Percentiles rank a stretch among this genome's conserved stretches.
Evolutionary conservation across 106 monocot genomes (phyloP).

Genomic region (Gastrodia elata): DNA sequence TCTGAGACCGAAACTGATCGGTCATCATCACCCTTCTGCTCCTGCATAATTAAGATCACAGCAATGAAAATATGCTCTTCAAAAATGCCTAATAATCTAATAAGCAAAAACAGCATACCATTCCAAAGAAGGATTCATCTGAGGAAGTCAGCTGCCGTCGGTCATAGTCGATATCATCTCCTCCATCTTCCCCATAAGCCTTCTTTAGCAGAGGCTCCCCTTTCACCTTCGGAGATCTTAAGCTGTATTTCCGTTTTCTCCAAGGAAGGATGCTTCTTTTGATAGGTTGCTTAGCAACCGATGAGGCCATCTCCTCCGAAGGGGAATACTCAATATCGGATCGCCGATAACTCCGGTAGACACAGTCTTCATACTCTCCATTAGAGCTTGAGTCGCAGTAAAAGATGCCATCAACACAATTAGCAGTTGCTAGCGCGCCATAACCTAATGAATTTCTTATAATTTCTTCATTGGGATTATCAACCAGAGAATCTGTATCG

Average conservation of each 20-base stretch:
- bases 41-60: conserved; percentile 19
- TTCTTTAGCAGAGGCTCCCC: conserved; percentile 78
- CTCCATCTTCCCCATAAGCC: conserved; percentile 57
- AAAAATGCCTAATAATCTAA: not conserved
- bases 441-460: conserved; percentile 87
- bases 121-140: conserved; percentile 46
- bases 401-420: conserved; percentile 14
- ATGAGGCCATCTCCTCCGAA: conserved; percentile 14
- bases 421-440: conserved; percentile 53
- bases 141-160: conserved; percentile 63
- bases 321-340: conserved; percentile 32
- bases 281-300: conserved; percentile 19
- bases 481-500: conserved; percentile 56
- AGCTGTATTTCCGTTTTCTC: conserved; percentile 37
- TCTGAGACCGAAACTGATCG: conserved; percentile 26
- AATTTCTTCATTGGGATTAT: conserved; percentile 31
- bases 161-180: conserved; percentile 82
- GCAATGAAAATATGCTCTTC: not conserved
- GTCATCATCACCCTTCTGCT: conserved; percentile 27
- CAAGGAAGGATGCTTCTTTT: conserved; percentile 65
- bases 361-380: conserved; percentile 21
- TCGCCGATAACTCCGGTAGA: conserved; percentile 36
- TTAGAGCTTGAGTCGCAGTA: conserved; percentile 8
- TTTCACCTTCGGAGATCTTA: conserved; percentile 22
- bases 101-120: conserved; percentile 20